Base-by-base conservation (phyloP, 1,284 basidiomycete genomes). In the Sanghuangporus baumii region DNA sequence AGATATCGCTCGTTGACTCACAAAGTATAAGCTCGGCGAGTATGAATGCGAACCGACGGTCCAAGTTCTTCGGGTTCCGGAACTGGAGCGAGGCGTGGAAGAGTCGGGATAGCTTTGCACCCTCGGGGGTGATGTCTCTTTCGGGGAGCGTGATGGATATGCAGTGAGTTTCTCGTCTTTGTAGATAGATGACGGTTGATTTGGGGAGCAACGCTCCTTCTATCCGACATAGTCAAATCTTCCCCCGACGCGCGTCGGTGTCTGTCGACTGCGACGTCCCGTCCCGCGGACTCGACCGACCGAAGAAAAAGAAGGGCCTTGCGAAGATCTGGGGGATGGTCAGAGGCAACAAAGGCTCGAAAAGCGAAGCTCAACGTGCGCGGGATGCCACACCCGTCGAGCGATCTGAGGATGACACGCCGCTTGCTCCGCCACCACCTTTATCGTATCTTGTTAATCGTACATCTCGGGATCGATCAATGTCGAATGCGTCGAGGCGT, bases 91-190 rank as follows among this genome's bases (percentile, higher is more conserved):
- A 86, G 58, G 86, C 86, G 6, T 91, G 87, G 84, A 78, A 82
- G 67, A 92, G 89, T 71, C 85, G 86, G 68, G 89, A 91, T 63
- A 92, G 90, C 70, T 75, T 93, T 52, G 87, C 89, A 1, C 80
- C 82, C 16, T 90, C 89, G 37, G 93, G 34, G 54, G 51, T 61
- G 16, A 60, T 59, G 54, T 58, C 91, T 6, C 84, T 88, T 71
- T 87, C 86, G 3, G 87, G 87, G 61, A 91, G 93, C 71, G 93
- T 95, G 91, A 80, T 94, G 71, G 91, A 95, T 72, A 94, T 95
- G 93, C 93, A 95, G 93, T 94, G 76, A 71, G 92, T 88, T 23
- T 59, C 52, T n/a, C n/a, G n/a, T n/a, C n/a, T n/a, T n/a, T n/a
- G n/a, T n/a, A n/a, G n/a, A n/a, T n/a, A n/a, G n/a, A n/a, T n/a